Conservation (phyloP, 768 basidiomycete genomes). For the Dendrothele bispora region DNA sequence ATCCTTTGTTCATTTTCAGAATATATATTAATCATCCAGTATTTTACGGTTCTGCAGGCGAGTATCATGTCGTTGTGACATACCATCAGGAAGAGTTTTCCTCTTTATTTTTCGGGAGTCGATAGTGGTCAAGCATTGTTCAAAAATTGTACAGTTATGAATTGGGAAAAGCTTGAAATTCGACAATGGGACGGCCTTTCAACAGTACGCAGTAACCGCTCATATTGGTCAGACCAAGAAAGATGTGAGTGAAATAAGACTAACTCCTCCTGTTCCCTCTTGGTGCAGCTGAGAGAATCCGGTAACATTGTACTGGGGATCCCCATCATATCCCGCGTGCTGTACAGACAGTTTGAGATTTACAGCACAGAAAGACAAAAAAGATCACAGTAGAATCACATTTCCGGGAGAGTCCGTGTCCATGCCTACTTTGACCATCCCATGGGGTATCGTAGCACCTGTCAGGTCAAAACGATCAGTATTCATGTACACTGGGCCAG, state of each 20-base stretch:
- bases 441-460: conserved; percentile 67
- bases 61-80: not conserved
- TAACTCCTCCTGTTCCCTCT: conserved; percentile 57
- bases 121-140: conserved; percentile 51
- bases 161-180: conserved; percentile 65
- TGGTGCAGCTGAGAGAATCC: conserved; percentile 69
- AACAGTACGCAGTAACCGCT: not conserved
- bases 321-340: conserved; percentile 50
- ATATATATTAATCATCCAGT: not conserved
- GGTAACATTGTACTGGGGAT: conserved; percentile 42
- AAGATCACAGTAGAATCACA: conserved; percentile 28
- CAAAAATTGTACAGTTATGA: conserved; percentile 46
- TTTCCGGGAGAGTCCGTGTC: conserved; percentile 66
- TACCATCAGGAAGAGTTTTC: conserved; percentile 51
- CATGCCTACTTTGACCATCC: conserved; percentile 70
- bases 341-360: conserved; percentile 14
- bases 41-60: not conserved
- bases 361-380: not conserved
- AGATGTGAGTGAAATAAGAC: conserved; percentile 11
- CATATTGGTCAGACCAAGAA: not conserved
- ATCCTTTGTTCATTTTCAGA: conserved; percentile 30
- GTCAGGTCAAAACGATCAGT: not conserved
- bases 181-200: conserved; percentile 41
- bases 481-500: too few relatives aligned
- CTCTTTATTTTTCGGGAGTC: conserved; percentile 44